Base-by-base conservation (phyloP, 331 rosid genomes). In the Malus hybrid region DNA sequence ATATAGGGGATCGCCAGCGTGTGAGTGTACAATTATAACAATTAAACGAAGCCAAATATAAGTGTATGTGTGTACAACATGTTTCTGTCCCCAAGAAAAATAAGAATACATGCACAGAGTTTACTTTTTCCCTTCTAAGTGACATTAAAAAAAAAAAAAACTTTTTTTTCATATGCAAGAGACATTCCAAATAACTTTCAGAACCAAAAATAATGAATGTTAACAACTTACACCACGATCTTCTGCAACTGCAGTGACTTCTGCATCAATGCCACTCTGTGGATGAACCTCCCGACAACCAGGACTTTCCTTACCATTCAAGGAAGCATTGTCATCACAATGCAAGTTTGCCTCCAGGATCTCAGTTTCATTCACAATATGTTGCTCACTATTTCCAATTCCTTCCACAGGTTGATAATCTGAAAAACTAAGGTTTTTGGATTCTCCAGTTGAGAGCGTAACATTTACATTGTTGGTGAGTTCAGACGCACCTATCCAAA, bases 161-260 rank as follows among this genome's bases (percentile, higher is more conserved):
- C 57, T 52, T 19, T 4, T 0, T 52, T 52, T 52, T 52, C n/a
- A 6, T 52, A 52, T 52, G 9, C 6, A 52, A 52, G 57, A 52
- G 42, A 11, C n/a, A 10, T 34, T 14, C 56, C 74, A 7, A 54
- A 27, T 10, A 54, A 29, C 22, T 34, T 28, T 57, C 55, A 56
- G 75, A 76, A 39, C 36, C 46, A 34, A 14, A 18, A 54, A 60
- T 73, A 36, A 69, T 85, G 77, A 65, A 59, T 14, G 42, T 28
- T 24, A 22, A 68, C 80, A 84, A 81, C 97, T 85, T 88, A 95
- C 99, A 64, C 81, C 83, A 76, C 64, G 77, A 79, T 83, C 87
- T 20, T 54, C 73, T 48, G 62, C 71, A 83, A 85, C 79, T 32
- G 75, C 76, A 44, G 83, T 29, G 72, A 73, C 79, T 79, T 84